Evolutionary conservation across 306 rosid species (phyloP).

Genomic region (Trifolium pratense): DNA sequence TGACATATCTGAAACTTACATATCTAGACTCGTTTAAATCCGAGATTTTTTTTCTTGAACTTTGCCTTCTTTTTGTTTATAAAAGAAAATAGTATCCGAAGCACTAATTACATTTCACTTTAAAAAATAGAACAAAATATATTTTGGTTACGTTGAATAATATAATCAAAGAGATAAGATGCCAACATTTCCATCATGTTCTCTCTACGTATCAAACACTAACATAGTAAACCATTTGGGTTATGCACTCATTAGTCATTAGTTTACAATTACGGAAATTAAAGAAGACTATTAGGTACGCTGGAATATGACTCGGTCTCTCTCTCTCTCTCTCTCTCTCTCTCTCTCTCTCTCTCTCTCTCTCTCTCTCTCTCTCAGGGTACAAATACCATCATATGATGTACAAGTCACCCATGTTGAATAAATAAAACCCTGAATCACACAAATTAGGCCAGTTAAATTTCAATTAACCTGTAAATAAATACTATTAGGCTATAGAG

Average conservation of each 20-base stretch:
- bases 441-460: neutral
- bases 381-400: neutral
- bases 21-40: too few species aligned
- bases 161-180: conserved; percentile 1
- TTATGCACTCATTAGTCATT: neutral
- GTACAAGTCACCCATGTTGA: neutral
- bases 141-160: neutral
- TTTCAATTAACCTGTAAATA: neutral
- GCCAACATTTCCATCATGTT: neutral
- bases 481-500: neutral
- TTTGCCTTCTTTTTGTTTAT: too few species aligned
- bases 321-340: too few species aligned
- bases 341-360: too few species aligned
- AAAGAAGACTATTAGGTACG: neutral
- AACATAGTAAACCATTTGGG: conserved; percentile 14
- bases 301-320: neutral
- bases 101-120: too few species aligned
- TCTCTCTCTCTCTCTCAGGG: too few species aligned
- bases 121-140: neutral
- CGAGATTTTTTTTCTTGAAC: too few species aligned
- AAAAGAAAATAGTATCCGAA: too few species aligned
- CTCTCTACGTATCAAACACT: conserved; percentile 23
- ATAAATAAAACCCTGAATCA: neutral
- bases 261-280: neutral
- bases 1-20: too few species aligned